A percentile compares a stretch with the other conserved stretches of the same genome.
phyloP scores from a whole-genome alignment of 1,139 yeast genomes.

The Pichia sp. region DNA sequence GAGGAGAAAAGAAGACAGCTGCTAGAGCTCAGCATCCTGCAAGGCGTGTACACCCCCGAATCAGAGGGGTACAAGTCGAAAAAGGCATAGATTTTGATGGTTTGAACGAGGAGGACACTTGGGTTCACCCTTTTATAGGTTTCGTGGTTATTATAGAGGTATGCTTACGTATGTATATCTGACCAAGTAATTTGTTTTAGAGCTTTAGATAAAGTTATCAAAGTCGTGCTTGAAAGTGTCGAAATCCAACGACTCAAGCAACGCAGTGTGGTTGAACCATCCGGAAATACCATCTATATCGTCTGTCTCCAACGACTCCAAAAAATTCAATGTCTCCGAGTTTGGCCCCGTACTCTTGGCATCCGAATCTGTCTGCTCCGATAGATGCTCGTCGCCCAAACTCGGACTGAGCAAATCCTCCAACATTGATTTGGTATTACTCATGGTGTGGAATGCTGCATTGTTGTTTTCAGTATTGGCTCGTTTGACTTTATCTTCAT shows the following conservation, averaged over 20 bases:
- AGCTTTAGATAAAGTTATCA: not conserved
- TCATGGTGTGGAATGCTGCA: not conserved
- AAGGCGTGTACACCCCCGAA: slow-evolving; percentile 32
- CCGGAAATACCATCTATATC: slow-evolving; percentile 13
- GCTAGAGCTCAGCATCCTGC: slow-evolving; percentile 31
- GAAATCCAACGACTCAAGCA: slow-evolving; percentile 6
- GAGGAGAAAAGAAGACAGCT: slow-evolving; percentile 29
- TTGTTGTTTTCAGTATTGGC: not conserved
- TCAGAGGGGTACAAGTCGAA: slow-evolving; percentile 23
- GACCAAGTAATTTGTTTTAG: no score
- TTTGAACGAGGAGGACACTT: no score
- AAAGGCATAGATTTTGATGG: not conserved
- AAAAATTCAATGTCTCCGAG: slow-evolving; percentile 1
- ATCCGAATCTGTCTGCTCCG: not conserved
- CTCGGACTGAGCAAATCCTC: not conserved
- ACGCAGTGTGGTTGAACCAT: slow-evolving; percentile 13
- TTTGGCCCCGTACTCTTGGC: not conserved
- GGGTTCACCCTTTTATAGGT: no score
- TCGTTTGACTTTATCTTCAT: not conserved
- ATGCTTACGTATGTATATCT: not conserved
- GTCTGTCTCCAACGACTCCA: slow-evolving; percentile 7
- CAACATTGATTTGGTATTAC: not conserved
- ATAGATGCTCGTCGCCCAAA: not conserved
- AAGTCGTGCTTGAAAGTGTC: slow-evolving; percentile 6
- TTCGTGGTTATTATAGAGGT: not conserved